phyloP scores from a whole-genome alignment of 345 rosid species.

The Arabis alpina region DNA sequence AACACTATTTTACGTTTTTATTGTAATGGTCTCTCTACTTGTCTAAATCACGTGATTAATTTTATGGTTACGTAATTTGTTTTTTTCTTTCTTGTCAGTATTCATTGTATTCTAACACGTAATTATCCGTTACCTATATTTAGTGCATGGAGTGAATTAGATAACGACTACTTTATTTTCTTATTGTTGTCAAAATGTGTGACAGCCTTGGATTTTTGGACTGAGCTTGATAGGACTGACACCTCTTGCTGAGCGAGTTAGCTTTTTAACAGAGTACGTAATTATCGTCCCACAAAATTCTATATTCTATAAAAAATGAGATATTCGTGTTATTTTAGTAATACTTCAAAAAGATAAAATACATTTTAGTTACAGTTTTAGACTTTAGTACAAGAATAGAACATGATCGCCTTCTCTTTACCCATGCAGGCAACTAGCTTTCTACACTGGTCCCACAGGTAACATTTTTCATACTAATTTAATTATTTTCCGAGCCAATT shows the following conservation, averaged over 20 bases:
- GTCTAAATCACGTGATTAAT: neutral
- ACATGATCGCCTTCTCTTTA: neutral
- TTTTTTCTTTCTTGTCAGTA: neutral
- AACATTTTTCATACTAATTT: conserved; percentile 8
- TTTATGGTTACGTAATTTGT: conserved; percentile 1
- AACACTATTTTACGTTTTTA: neutral
- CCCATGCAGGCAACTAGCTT: conserved; percentile 81
- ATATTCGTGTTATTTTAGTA: neutral
- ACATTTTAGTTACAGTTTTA: neutral
- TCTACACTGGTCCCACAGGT: conserved; percentile 92
- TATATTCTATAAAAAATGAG: neutral
- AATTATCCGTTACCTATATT: conserved; percentile 8
- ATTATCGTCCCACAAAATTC: neutral
- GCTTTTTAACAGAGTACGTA: conserved; percentile 94
- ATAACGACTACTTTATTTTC: conserved; percentile 2
- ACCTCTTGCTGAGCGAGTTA: conserved; percentile 90
- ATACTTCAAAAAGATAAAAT: neutral
- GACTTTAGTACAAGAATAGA: neutral
- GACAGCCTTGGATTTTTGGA: conserved; percentile 87
- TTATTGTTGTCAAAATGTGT: neutral
- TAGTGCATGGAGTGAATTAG: neutral
- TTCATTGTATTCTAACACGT: conserved; percentile 15
- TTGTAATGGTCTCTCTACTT: neutral
- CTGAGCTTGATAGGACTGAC: conserved; percentile 82
- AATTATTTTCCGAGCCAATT: neutral